A percentile compares a stretch with the other conserved stretches of the same genome.
Conservation (phyloP, 2,329 filamentous ascomycete species). For the Fusarium sp. region DNA sequence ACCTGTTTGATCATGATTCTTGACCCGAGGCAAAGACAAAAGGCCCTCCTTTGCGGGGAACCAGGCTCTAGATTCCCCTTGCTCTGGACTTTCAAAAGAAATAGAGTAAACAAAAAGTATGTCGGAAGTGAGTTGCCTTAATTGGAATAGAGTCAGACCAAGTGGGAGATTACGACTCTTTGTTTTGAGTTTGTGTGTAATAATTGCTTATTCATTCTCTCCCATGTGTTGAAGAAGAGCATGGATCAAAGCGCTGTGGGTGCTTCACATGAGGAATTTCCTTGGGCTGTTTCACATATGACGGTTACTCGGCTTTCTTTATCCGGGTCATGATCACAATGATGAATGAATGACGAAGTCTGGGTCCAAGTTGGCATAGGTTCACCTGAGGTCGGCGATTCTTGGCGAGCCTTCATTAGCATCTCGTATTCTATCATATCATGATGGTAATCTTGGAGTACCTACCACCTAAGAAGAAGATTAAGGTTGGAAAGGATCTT, state of each 20-base stretch:
- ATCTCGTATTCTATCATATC: neutral
- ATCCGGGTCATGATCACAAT: neutral
- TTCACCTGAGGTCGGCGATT: neutral
- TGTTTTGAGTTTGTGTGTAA: neutral
- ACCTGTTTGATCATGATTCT: neutral
- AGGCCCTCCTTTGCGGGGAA: neutral
- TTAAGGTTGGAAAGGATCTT: neutral
- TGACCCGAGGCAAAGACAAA: neutral
- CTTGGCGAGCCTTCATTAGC: neutral
- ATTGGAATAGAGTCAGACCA: neutral
- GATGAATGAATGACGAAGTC: neutral
- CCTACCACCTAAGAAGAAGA: neutral
- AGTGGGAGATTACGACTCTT: neutral
- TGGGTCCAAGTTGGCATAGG: neutral
- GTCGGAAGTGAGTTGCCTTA: neutral
- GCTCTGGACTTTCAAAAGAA: neutral
- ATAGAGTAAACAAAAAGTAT: neutral
- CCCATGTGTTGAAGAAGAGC: neutral
- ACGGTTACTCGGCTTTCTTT: neutral
- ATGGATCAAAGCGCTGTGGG: neutral
- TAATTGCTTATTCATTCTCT: neutral
- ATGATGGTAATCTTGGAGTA: neutral
- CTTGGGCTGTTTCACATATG: neutral
- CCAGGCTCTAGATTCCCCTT: neutral
- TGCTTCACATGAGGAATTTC: neutral